Conservation (phyloP, 805 yeast species). For the Naumovozyma castellii region DNA sequence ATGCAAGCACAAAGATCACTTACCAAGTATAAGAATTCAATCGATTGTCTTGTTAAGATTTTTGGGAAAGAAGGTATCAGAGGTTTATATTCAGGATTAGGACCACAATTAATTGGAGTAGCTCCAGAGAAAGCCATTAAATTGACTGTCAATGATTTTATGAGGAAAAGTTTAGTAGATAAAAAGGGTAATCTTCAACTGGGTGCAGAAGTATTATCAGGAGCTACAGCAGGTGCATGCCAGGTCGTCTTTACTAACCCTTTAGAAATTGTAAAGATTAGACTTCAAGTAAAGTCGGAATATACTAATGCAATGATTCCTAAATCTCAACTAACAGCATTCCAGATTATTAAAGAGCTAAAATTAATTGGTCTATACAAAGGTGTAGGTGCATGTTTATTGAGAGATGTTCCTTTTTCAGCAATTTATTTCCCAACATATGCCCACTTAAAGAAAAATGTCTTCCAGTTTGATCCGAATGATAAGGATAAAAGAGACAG, state of each 20-base stretch:
- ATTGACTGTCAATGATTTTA: conserved; percentile 84
- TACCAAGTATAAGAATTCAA: conserved; percentile 63
- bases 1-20: conserved; percentile 89
- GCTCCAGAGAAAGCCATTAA: conserved; percentile 98
- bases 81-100: conserved; percentile 87
- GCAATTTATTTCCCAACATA: conserved; percentile 97
- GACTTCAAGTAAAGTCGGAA: conserved; percentile 90
- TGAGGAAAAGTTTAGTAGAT: conserved; percentile 63
- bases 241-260: conserved; percentile 96
- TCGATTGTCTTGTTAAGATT: conserved; percentile 79
- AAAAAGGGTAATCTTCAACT: conserved; percentile 38
- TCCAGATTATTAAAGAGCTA: conserved; percentile 63
- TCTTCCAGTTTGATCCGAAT: conserved; percentile 74
- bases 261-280: conserved; percentile 86
- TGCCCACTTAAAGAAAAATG: conserved; percentile 77
- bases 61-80: conserved; percentile 64
- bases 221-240: conserved; percentile 92
- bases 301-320: conserved; percentile 24
- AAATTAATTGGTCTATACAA: conserved; percentile 82
- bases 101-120: conserved; percentile 92
- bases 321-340: conserved; percentile 31
- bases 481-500: conserved; percentile 47
- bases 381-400: conserved; percentile 84
- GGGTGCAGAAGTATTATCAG: conserved; percentile 70
- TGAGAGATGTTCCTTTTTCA: conserved; percentile 93